These are phyloP conservation scores for Martiniozyma abietophila DNA, from an alignment of 805 yeast species.

Conservation along the genomic window DNA sequence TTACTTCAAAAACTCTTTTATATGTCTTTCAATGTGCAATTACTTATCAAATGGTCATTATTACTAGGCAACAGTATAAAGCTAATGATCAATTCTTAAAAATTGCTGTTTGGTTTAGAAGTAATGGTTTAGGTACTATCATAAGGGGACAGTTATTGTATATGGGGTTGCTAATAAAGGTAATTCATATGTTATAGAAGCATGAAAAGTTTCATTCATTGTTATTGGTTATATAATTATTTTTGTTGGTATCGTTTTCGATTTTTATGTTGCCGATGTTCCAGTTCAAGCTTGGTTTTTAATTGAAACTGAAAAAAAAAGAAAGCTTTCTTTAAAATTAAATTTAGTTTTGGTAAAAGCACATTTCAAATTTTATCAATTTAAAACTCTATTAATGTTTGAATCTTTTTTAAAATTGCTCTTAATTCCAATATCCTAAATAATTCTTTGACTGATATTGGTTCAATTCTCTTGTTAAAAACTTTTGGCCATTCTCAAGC, in stretches of 20 bases:
- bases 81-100: conserved; percentile 22
- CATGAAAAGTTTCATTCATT: conserved; percentile 57
- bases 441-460: conserved; percentile 48
- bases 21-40: conserved; percentile 32
- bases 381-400: conserved; percentile 45
- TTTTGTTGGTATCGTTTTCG: conserved; percentile 37
- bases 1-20: conserved; percentile 36
- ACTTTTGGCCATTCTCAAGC: conserved; percentile 13
- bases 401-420: conserved; percentile 38
- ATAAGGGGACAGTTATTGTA: conserved; percentile 47
- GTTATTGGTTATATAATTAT: conserved; percentile 53
- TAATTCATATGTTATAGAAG: conserved; percentile 21
- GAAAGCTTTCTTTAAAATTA: conserved; percentile 23
- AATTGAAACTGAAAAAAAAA: conserved; percentile 29
- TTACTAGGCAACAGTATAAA: conserved; percentile 24
- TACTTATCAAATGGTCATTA: conserved; percentile 26
- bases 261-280: conserved; percentile 30
- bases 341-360: conserved; percentile 28
- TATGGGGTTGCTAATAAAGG: conserved; percentile 31
- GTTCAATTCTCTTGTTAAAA: conserved; percentile 26
- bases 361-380: conserved; percentile 41
- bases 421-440: conserved; percentile 44
- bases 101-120: conserved; percentile 18
- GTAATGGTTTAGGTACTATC: conserved; percentile 38
- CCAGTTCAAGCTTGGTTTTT: conserved; percentile 28